Evolutionary conservation across 2,329 filamentous ascomycete species (phyloP), one percentile per base, ranked within the genome.

Genomic region (Aspergillus ochraceus): DNA sequence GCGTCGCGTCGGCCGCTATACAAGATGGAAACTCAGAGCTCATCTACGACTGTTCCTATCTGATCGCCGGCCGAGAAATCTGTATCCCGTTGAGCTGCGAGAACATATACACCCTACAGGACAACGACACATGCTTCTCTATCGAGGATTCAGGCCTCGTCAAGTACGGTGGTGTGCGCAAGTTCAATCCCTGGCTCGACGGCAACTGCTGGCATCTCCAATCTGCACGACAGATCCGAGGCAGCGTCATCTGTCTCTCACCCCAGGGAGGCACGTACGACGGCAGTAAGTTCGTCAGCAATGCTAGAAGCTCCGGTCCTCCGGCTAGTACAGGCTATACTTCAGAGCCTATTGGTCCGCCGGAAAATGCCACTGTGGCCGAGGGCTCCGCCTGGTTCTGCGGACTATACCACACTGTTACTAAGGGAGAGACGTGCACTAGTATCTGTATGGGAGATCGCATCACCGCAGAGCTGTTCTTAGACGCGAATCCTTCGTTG

Each of bases 401-500:
- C 45, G 66, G 66, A 10, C 53, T 36, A 36, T 71, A 64, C 65
- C 57, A 70, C 52, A 58, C 42, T 1, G 61, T 52, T 12, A 45
- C 24, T 6, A 61, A 42, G 1, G 59, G 52, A 1, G 66, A 70
- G 14, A 61, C 63, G 10, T 70, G 67, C 58, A 54, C 59, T 1
- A 26, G 29, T 14, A 66, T 70, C 14, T 70, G 66, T 52, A 49
- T 62, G 6, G 54, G 61, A 42, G 52, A 66, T 17, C 17, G 22
- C 2, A 63, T 68, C n/a, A 47, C 60, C 4, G n/a, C 29, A 14
- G 36, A 20, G 6, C 50, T 69, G 1, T 70, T 69, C 51, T 12
- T 60, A 14, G 51, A 52, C 0, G 62, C 60, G 2, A 69, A 69
- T 49, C 68, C 65, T 11, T 69, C 66, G 12, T 54, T 69, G 3